Conservation (phyloP, 768 basidiomycete species). For the Macrocybe gigantea region DNA sequence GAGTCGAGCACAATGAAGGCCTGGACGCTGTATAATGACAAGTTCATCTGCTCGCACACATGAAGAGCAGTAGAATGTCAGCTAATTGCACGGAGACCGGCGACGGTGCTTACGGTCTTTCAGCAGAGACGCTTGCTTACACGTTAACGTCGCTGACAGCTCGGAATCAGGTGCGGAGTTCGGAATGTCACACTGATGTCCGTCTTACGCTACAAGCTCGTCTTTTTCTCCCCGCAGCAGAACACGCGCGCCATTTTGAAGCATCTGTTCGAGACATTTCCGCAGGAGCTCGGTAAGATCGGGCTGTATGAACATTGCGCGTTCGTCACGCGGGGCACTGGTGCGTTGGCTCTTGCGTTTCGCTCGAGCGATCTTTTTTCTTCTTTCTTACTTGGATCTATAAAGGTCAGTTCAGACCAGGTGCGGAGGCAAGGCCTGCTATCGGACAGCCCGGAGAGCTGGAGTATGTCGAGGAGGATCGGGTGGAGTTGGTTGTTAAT, state of each 20-base stretch:
- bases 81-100: not conserved
- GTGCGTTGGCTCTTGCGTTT: slow-evolving; percentile 22
- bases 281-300: slow-evolving; percentile 42
- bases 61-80: no score
- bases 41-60: slow-evolving; percentile 45
- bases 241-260: slow-evolving; percentile 19
- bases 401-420: slow-evolving; percentile 42
- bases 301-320: slow-evolving; percentile 49
- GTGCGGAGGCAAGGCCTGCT: slow-evolving; percentile 33
- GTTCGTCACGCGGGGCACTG: slow-evolving; percentile 48
- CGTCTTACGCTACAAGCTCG: slow-evolving; percentile 35
- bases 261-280: slow-evolving; percentile 39
- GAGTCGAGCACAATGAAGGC: slow-evolving; percentile 90
- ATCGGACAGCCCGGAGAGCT: slow-evolving; percentile 37
- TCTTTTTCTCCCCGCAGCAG: slow-evolving; percentile 43
- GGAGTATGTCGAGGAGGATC: slow-evolving; percentile 46
- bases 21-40: slow-evolving; percentile 83
- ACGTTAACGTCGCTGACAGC: no score
- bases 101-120: no score
- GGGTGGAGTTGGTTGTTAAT: slow-evolving; percentile 46
- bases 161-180: slow-evolving; percentile 1
- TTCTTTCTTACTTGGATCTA: not conserved
- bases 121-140: no score
- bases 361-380: not conserved
- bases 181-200: slow-evolving; percentile 18